Conservation (phyloP, 768 basidiomycete species). For the Suillus ampliporus region DNA sequence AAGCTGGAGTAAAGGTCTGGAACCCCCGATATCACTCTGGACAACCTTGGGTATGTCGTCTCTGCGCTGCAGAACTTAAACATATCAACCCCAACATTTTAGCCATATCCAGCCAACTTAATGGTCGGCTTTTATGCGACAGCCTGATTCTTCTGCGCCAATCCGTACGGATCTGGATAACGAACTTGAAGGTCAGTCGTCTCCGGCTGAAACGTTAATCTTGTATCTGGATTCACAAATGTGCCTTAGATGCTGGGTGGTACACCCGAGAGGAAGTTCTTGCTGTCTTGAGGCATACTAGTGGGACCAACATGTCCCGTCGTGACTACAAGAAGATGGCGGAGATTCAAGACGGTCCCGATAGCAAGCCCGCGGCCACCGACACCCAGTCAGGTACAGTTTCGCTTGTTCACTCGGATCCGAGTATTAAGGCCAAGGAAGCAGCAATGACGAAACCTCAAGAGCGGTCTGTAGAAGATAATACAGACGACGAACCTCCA, state of each 20-base stretch:
- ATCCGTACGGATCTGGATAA: conserved; percentile 91
- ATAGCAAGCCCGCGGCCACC: conserved; percentile 20
- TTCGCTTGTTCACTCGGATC: too few relatives aligned
- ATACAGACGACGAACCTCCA: conserved; percentile 47
- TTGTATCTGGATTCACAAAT: conserved; percentile 2
- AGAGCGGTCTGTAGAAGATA: conserved; percentile 22
- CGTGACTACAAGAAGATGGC: conserved; percentile 57
- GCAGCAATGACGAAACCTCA: conserved; percentile 17
- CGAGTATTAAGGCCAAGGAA: too few relatives aligned
- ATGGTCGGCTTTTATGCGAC: conserved; percentile 92
- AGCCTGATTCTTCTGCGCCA: conserved; percentile 71
- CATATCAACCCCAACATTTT: conserved; percentile 34
- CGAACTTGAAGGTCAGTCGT: conserved; percentile 81
- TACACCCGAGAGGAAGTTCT: conserved; percentile 78
- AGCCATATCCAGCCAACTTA: conserved; percentile 87
- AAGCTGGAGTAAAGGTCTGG: conserved; percentile 89
- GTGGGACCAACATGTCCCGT: conserved; percentile 54
- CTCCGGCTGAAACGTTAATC: neutral
- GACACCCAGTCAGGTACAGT: conserved; percentile 12
- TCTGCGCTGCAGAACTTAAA: neutral
- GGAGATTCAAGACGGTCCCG: conserved; percentile 45
- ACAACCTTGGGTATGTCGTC: conserved; percentile 77
- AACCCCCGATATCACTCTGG: conserved; percentile 84
- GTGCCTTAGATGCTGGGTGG: conserved; percentile 80
- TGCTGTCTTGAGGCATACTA: conserved; percentile 60